Percentiles rank a stretch among this genome's conserved stretches.
Conservation (phyloP, 2,329 filamentous ascomycete species). For the Trichoderma atrobrunneum region DNA sequence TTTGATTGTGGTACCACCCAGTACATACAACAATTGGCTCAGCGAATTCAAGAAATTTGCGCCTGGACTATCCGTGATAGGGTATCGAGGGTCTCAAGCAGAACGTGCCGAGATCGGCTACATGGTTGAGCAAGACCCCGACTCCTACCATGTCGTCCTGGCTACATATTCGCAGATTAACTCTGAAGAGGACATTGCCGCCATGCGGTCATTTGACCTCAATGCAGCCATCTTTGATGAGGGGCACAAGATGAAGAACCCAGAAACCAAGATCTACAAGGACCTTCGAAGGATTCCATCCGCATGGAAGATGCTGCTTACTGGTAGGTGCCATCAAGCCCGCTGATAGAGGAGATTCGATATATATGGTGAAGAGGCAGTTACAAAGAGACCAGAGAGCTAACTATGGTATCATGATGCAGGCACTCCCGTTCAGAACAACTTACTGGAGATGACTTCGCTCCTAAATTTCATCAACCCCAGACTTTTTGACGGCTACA, state of each 20-base stretch:
- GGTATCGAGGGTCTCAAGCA: slow-evolving; percentile 62
- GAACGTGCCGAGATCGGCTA: slow-evolving; percentile 67
- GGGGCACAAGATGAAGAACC: slow-evolving; percentile 90
- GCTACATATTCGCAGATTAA: slow-evolving; percentile 60
- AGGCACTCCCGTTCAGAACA: slow-evolving; percentile 92
- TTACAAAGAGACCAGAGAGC: neutral
- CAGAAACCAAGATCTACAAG: slow-evolving; percentile 75
- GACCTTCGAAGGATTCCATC: slow-evolving; percentile 74
- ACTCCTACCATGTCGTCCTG: slow-evolving; percentile 61
- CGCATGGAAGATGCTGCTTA: slow-evolving; percentile 78
- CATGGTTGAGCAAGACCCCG: slow-evolving; percentile 60
- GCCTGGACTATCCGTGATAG: slow-evolving; percentile 71
- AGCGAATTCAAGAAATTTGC: slow-evolving; percentile 87
- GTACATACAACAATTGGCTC: slow-evolving; percentile 94
- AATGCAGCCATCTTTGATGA: slow-evolving; percentile 80
- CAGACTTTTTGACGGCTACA: slow-evolving; percentile 70
- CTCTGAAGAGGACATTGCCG: slow-evolving; percentile 48
- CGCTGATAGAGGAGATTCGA: too few relatives aligned
- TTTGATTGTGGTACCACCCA: slow-evolving; percentile 86
- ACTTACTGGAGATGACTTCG: slow-evolving; percentile 85
- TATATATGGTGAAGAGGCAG: neutral
- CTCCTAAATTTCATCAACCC: slow-evolving; percentile 95
- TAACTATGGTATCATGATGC: slow-evolving; percentile 32
- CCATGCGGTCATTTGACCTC: slow-evolving; percentile 48
- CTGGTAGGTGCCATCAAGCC: slow-evolving; percentile 28